Evolutionary conservation across 371 early-diverging fungal species (phyloP).

Genomic region (Mortierella sp.): DNA sequence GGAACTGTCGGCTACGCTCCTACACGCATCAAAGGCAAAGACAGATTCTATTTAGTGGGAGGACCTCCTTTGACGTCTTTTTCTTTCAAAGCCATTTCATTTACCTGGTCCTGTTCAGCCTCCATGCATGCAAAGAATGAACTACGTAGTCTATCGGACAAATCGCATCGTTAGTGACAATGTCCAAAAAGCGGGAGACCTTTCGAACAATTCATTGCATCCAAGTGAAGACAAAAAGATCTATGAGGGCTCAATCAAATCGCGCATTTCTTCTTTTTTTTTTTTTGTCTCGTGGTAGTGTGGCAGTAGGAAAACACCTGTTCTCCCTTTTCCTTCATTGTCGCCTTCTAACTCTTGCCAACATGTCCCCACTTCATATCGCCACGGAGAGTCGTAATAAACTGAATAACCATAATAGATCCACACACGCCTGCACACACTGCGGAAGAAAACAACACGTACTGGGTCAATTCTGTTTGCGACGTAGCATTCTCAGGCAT

Average conservation of each 20-base stretch:
- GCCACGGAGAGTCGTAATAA: too few species aligned
- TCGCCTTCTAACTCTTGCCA: background rate
- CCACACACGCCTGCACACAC: background rate
- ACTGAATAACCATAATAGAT: background rate
- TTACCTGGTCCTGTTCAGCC: slow-evolving; percentile 47
- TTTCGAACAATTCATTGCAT: background rate
- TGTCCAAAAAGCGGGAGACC: background rate
- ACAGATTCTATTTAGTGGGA: background rate
- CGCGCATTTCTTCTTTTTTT: background rate
- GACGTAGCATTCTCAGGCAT: slow-evolving; percentile 47
- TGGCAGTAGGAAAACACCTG: background rate
- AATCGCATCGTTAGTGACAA: background rate
- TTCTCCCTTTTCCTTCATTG: background rate
- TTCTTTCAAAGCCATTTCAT: background rate
- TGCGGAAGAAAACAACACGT: slow-evolving; percentile 6
- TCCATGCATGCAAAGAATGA: slow-evolving; percentile 56
- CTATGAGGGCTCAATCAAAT: background rate
- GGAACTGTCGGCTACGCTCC: slow-evolving; percentile 42
- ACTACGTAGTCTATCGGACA: slow-evolving; percentile 30
- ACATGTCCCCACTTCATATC: background rate
- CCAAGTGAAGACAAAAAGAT: background rate
- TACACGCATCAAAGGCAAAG: background rate
- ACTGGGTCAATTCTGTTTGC: slow-evolving; percentile 42
- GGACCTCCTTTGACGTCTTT: background rate
- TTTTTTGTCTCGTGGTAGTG: background rate